phyloP scores from a whole-genome alignment of 257 asterid genomes.

The Fraxinus cuspidata region DNA sequence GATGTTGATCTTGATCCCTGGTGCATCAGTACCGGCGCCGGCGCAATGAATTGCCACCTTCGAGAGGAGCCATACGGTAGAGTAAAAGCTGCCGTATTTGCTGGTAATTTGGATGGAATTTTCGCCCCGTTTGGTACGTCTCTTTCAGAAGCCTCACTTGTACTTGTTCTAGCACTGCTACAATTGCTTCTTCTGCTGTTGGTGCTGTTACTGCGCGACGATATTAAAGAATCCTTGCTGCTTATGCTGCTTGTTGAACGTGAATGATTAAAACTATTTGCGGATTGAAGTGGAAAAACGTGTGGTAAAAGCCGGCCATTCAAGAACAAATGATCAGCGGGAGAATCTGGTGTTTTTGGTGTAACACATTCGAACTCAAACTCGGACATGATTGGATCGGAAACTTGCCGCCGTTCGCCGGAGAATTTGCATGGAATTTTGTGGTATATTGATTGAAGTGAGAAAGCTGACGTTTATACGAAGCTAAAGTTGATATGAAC shows the following conservation, averaged over 20 bases:
- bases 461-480: conserved; percentile 12
- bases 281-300: conserved; percentile 44
- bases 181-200: conserved; percentile 60
- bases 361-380: conserved; percentile 49
- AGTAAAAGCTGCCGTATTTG: too few species aligned
- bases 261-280: conserved; percentile 29
- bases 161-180: conserved; percentile 77
- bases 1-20: conserved; percentile 34
- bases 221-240: conserved; percentile 57
- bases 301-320: conserved; percentile 78
- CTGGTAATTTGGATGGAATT: conserved; percentile 3
- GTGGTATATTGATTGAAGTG: background rate
- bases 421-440: conserved; percentile 45
- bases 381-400: conserved; percentile 42
- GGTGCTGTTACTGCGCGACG: conserved; percentile 76
- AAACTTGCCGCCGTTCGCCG: conserved; percentile 43
- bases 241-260: conserved; percentile 66
- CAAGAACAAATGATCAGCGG: conserved; percentile 71
- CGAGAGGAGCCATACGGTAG: conserved; percentile 30
- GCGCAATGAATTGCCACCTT: conserved; percentile 71
- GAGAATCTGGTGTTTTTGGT: conserved; percentile 54
- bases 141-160: conserved; percentile 38
- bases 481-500: conserved; percentile 12
- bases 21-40: conserved; percentile 54
- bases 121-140: conserved; percentile 22